phyloP scores from a whole-genome alignment of 768 basidiomycete species.

The Tylopilus balloui region DNA sequence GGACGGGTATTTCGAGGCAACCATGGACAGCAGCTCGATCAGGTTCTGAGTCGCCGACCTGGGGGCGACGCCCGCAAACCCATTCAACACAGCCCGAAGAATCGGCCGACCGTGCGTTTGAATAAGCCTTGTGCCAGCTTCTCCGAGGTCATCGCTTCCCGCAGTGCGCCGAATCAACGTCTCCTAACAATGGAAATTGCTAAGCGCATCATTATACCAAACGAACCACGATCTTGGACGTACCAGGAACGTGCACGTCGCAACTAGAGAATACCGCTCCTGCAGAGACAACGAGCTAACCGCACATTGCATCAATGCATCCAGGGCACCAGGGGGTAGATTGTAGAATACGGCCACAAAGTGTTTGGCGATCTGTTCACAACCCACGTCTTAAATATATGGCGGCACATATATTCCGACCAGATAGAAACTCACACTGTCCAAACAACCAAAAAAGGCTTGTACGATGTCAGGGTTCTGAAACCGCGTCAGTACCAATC shows the following conservation, averaged over 20 bases:
- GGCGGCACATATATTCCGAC: neutral
- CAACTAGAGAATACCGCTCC: conserved; percentile 81
- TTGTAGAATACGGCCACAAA: conserved; percentile 57
- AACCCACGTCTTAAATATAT: neutral
- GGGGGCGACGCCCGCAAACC: conserved; percentile 82
- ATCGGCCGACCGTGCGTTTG: conserved; percentile 57
- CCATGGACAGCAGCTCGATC: conserved; percentile 70
- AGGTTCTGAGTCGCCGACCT: conserved; percentile 79
- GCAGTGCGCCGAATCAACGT: conserved; percentile 64
- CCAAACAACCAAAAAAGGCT: conserved; percentile 81
- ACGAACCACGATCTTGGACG: conserved; percentile 24
- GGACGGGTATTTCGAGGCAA: conserved; percentile 54
- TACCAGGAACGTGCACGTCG: conserved; percentile 80
- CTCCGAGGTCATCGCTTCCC: conserved; percentile 54
- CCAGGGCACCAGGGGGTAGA: conserved; percentile 59
- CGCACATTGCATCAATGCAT: conserved; percentile 67
- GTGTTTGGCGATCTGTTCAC: conserved; percentile 45
- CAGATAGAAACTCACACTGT: conserved; percentile 47
- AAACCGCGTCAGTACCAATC: conserved; percentile 6
- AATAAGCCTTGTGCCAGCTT: conserved; percentile 50
- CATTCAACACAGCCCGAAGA: conserved; percentile 68
- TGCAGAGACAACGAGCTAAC: conserved; percentile 64
- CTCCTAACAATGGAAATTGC: conserved; percentile 36
- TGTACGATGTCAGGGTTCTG: conserved; percentile 93
- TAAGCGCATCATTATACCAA: neutral